Evolutionary conservation across 2,329 filamentous ascomycete genomes (phyloP), one percentile per base, ranked within the genome.

Genomic region (Epichloe gansuensis): DNA sequence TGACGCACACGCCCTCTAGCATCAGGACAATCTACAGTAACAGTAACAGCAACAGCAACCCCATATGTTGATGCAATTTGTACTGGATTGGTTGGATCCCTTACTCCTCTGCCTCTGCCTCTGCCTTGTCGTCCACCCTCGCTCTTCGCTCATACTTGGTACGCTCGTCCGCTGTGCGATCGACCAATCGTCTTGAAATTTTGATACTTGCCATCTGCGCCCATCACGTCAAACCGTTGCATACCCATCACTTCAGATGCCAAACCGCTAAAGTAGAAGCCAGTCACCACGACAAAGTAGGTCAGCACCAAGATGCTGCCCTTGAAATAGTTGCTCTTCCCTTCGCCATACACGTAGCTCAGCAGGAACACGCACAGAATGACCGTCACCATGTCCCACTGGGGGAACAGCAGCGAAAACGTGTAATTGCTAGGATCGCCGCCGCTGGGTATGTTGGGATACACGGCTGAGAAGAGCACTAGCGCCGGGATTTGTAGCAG

Each of bases 321-420:
- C 74, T 98, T 98, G 81, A 98, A 98, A 70, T 98, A 98, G 70
- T 98, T 98, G 75, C 91, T 97, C 81, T 98, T 98, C 42, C 93
- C 93, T 71, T 98, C 93, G 50, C 91, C 88, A 62, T 97, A 95
- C 75, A 98, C 91, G 74, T 97, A 95, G 63, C 90, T 95, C 59
- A 98, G 81, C 53, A 98, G 73, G 73, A 98, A 95, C 17, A 98
- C 90, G 63, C 91, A 96, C 15, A 98, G 73, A 55, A 97, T 95
- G 15, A 97, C 89, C 0, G 88, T 95, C 12, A 97, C 85, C 88
- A 98, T 94, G 67, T 98, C 93, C 91, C 91, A 98, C 68, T 98
- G 93, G 1, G 93, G 93, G 72, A 98, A 97, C 45, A 97, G 88
- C 37, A 98, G 79, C 38, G 83, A 87, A 67, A 93, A 93, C 0